Evolutionary conservation across 2,329 filamentous ascomycete genomes (phyloP).

Genomic region (Epichloe bromicola): DNA sequence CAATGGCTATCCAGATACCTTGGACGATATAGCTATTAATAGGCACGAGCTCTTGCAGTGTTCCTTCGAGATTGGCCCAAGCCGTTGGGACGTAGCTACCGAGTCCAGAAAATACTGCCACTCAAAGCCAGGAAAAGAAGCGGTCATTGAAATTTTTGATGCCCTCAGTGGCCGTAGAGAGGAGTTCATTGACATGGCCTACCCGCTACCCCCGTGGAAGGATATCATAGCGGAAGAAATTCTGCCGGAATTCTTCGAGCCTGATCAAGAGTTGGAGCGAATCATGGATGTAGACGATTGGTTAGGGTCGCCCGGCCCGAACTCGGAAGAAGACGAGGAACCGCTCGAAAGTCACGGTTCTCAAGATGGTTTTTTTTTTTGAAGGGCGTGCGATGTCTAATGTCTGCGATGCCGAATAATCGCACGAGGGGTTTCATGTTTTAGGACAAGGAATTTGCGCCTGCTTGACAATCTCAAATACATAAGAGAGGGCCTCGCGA

Average conservation of each 20-base stretch:
- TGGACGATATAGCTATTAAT: not conserved
- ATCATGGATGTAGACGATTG: fast-evolving
- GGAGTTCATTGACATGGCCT: not conserved
- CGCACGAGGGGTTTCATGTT: no score
- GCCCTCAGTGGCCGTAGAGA: not conserved
- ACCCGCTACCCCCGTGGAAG: not conserved
- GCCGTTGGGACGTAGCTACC: not conserved
- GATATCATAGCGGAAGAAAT: not conserved
- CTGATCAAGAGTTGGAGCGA: not conserved
- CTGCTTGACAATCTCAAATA: no score
- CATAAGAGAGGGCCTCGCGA: no score
- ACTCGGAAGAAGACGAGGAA: not conserved
- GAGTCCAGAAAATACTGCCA: not conserved
- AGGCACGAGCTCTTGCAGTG: not conserved
- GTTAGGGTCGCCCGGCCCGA: not conserved
- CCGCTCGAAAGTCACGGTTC: no score
- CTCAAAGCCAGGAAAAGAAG: not conserved
- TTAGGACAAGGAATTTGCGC: no score
- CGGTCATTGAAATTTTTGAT: no score
- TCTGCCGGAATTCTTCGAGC: not conserved
- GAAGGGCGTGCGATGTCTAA: no score
- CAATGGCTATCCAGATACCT: not conserved
- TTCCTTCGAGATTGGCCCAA: not conserved
- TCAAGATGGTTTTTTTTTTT: no score
- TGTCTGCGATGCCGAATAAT: no score